Evolutionary conservation across 164 flowering plant genomes (phyloP).

Genomic region (Piper longum): DNA sequence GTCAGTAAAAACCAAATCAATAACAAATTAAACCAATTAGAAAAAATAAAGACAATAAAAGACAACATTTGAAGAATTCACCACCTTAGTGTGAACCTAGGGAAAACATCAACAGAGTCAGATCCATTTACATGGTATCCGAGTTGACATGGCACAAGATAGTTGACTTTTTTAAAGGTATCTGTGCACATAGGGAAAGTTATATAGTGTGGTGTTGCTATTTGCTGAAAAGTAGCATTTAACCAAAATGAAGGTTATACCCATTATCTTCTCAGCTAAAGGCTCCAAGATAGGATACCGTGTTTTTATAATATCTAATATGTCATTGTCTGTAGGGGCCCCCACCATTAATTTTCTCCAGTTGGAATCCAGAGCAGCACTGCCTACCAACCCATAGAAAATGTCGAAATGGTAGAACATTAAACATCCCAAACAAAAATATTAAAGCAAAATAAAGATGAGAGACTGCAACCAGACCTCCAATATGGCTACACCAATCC

Average conservation of each 20-base stretch:
- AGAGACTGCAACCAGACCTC: conserved; percentile 31
- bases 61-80: too few relatives aligned
- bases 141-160: conserved; percentile 11
- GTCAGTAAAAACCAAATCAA: conserved; percentile 8
- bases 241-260: conserved; percentile 16
- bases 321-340: conserved; percentile 37
- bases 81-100: conserved; percentile 74
- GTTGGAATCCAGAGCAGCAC: conserved; percentile 29
- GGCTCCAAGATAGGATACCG: conserved; percentile 52
- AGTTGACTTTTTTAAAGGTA: conserved; percentile 42
- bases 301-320: conserved; percentile 38
- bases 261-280: conserved; percentile 42
- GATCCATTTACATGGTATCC: conserved; percentile 18
- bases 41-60: neutral
- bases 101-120: conserved; percentile 12
- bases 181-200: conserved; percentile 13
- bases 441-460: neutral
- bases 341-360: conserved; percentile 75
- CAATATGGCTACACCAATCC: conserved; percentile 22
- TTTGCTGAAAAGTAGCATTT: neutral
- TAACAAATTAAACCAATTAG: neutral
- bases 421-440: too few relatives aligned
- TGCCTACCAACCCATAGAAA: conserved; percentile 22
- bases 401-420: too few relatives aligned
- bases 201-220: neutral